Conservation (phyloP, 331 rosid genomes). For the Quercus lobata region DNA sequence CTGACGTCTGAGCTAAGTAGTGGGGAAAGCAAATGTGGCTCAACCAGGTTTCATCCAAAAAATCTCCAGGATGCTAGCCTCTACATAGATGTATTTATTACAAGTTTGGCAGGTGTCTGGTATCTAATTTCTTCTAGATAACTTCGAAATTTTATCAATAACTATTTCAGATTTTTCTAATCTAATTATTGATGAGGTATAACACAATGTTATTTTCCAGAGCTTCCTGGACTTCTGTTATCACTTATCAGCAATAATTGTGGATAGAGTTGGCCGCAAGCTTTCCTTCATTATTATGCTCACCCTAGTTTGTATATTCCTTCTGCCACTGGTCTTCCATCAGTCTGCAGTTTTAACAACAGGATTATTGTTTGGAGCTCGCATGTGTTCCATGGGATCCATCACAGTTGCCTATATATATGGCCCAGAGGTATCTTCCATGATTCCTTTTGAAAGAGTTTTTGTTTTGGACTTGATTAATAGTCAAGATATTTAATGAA, state of each 20-base stretch:
- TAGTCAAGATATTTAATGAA: too few relatives aligned
- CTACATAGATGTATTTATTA: slow-evolving; percentile 64
- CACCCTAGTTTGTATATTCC: slow-evolving; percentile 67
- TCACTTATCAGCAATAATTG: too few relatives aligned
- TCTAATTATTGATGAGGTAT: too few relatives aligned
- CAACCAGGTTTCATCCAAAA: slow-evolving; percentile 32
- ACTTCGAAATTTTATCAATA: too few relatives aligned
- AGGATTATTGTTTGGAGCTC: slow-evolving; percentile 44
- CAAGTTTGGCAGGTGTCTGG: slow-evolving; percentile 96
- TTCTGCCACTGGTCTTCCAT: slow-evolving; percentile 63
- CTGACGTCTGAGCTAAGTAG: slow-evolving; percentile 73
- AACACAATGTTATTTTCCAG: too few relatives aligned
- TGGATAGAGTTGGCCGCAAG: too few relatives aligned
- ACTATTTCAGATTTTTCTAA: too few relatives aligned
- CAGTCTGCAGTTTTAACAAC: slow-evolving; percentile 61
- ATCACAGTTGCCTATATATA: slow-evolving; percentile 79
- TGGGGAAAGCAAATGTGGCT: slow-evolving; percentile 45
- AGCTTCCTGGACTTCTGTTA: too few relatives aligned
- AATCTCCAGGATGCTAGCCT: slow-evolving; percentile 20
- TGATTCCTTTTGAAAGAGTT: too few relatives aligned
- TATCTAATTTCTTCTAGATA: too few relatives aligned
- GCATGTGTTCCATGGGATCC: slow-evolving; percentile 76
- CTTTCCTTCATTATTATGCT: slow-evolving; percentile 32
- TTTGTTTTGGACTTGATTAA: too few relatives aligned
- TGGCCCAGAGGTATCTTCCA: slow-evolving; percentile 78